Evolutionary conservation across 225 moss, liverwort and hornwort genomes (phyloP), one percentile per base, ranked within the genome.

Genomic region (Anthoceros angustus): DNA sequence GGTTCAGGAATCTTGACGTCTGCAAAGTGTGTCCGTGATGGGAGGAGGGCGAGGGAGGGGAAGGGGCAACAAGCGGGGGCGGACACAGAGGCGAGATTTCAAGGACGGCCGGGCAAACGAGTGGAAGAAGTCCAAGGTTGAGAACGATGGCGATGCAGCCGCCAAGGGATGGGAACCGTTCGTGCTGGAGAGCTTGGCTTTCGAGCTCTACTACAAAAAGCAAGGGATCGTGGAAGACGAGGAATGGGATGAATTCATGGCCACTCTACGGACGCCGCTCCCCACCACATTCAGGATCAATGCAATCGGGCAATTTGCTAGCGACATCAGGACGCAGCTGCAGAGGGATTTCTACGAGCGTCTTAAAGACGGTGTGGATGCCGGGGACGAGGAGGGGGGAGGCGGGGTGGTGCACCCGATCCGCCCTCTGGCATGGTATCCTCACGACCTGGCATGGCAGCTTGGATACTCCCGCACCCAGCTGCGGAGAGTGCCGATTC

Each of bases 201-300:
- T 80, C 49, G 88, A 86, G 69, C 71, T 75, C 21, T 92, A 88
- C 48, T 92, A 89, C 68, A 80, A 82, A 84, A 85, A 92, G 79
- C 92, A 92, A 78, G 72, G 73, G 15, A 75, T 89, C 65, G 85
- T 92, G 39, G 80, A 86, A 8, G 80, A 78, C 43, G 86, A 84
- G 73, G 89, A 92, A 77, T 89, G 86, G 92, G 83, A 78, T 61
- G 68, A 83, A 16, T 92, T 92, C 55, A 85, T 92, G 43, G 70
- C 78, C 16, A 64, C 79, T 68, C 63, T 92, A 32, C 74, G 82
- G 65, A 92, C 79, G 68, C 92, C 89, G 26, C 70, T 92, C 70
- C 88, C 86, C 64, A 86, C 92, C 25, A 89, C 88, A 48, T 92
- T 92, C 64, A 86, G 88, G 61, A 92, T 92, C 11, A 92, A 92